Evolutionary conservation across 768 basidiomycete genomes (phyloP).

Genomic region (Termitomyces titanicus): DNA sequence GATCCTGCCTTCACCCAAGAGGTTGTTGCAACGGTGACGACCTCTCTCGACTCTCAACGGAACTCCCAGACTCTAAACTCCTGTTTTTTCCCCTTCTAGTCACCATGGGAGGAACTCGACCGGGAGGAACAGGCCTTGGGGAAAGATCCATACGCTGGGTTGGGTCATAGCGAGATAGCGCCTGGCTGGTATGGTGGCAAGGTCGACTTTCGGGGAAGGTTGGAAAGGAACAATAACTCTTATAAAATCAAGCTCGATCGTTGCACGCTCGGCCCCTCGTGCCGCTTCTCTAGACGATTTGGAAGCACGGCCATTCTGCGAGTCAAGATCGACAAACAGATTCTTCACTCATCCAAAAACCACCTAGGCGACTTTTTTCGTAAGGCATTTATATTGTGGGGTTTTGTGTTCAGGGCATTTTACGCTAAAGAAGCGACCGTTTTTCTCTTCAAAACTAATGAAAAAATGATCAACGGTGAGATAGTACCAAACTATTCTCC

Average conservation of each 20-base stretch:
- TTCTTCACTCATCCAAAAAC: slow-evolving; percentile 26
- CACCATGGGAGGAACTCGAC: slow-evolving; percentile 63
- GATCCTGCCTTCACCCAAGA: slow-evolving; percentile 35
- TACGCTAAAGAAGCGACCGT: slow-evolving; percentile 56
- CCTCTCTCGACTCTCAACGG: background rate
- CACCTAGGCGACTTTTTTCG: slow-evolving; percentile 38
- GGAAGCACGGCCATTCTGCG: slow-evolving; percentile 60
- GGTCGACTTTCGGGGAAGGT: slow-evolving; percentile 46
- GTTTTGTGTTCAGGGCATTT: slow-evolving; percentile 55
- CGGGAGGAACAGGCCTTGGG: slow-evolving; percentile 41
- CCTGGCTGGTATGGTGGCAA: slow-evolving; percentile 60
- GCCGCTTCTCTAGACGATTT: slow-evolving; percentile 54
- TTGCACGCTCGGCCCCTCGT: slow-evolving; percentile 51
- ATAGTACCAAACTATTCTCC: slow-evolving; percentile 9
- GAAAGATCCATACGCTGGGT: slow-evolving; percentile 28
- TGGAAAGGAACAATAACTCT: slow-evolving; percentile 18
- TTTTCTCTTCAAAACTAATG: slow-evolving; percentile 55
- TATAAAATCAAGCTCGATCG: slow-evolving; percentile 44
- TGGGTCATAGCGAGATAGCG: slow-evolving; percentile 37
- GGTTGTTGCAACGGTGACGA: slow-evolving; percentile 26
- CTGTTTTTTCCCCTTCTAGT: slow-evolving; percentile 28
- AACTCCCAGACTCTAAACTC: background rate
- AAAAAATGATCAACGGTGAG: slow-evolving; percentile 23
- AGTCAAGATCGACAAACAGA: slow-evolving; percentile 36
- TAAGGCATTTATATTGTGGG: slow-evolving; percentile 50